Conservation (phyloP, 2,329 filamentous ascomycete species). For the Penicillium verrucosum region DNA sequence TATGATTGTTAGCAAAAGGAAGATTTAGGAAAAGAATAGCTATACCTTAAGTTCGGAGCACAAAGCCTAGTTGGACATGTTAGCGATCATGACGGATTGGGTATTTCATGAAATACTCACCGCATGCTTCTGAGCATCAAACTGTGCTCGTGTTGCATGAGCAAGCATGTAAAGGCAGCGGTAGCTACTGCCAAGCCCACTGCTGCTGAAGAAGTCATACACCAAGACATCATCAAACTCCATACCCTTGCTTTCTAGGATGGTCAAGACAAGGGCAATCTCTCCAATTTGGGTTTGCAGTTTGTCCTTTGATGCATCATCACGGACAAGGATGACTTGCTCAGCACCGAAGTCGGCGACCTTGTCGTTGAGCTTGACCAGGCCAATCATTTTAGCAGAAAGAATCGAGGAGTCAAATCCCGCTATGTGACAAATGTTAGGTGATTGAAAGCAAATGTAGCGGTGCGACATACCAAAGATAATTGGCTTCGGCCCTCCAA, state of each 20-base stretch:
- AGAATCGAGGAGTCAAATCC: constrained; percentile 19
- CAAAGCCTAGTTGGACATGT: constrained; percentile 7
- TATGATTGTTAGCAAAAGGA: neutral
- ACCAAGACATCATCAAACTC: constrained; percentile 38
- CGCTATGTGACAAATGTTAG: constrained; percentile 7
- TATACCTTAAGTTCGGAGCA: constrained; percentile 16
- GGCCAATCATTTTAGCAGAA: constrained; percentile 22
- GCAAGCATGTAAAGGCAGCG: constrained; percentile 19
- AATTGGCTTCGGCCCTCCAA: constrained; percentile 25
- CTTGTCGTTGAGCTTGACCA: constrained; percentile 19
- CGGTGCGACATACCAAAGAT: constrained; percentile 18
- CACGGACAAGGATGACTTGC: constrained; percentile 35
- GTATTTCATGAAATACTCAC: neutral
- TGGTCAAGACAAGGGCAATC: constrained; percentile 30
- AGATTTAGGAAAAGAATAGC: neutral
- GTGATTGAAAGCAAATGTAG: neutral
- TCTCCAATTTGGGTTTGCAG: constrained; percentile 26
- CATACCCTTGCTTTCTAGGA: constrained; percentile 37
- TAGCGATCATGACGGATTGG: neutral
- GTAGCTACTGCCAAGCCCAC: constrained; percentile 19
- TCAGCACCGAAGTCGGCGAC: constrained; percentile 32
- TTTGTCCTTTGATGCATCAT: constrained; percentile 25
- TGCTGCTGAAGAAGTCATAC: constrained; percentile 30
- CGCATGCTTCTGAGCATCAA: constrained; percentile 22
- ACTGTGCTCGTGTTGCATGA: neutral